Evolutionary conservation across 768 basidiomycete species (phyloP), one percentile per base, ranked within the genome.

Genomic region (Candolleomyces efflorescens): DNA sequence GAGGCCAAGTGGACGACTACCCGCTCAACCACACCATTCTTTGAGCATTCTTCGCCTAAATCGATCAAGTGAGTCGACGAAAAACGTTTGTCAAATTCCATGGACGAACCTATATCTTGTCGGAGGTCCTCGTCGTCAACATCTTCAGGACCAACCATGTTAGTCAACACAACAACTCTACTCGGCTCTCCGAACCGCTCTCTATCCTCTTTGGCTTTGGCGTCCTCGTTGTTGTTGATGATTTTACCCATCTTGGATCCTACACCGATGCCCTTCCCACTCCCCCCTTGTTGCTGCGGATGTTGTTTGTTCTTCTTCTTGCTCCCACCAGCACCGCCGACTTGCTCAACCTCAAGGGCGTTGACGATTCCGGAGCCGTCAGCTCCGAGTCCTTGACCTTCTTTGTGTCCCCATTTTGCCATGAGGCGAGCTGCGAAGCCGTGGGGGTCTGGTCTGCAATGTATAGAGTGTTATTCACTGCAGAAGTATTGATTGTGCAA

Each of bases 361-460:
- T 95, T 90, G 45, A 95, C 84, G 46, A 98, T 95, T 1, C 94
- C 94, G 2, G 81, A 80, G 7, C 86, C 90, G 59, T 90, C 85
- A 0, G 82, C 87, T 36, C 96, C 96, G 1, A 98, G 80, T 10
- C 95, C 95, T 72, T 94, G 87, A 1, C 96, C 96, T 68, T 92
- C 92, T 68, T 91, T 90, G 68, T 97, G 93, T 0, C 95, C 95
- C 91, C 90, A 95, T 74, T 94, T 97, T 2, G 90, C 91, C 94
- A 97, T 96, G 63, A 96, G 68, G 36, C 90, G 86, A 12, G 87
- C 86, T 32, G 92, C 92, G 64, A 95, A 93, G 12, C 81, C 82
- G 55, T 85, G 86, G 0, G 85, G 83, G 60, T 90, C 85, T 39
- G 84, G 75, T 54, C 79, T 78, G 51, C 41, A 59, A 3, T 45